Evolutionary conservation across 2,329 filamentous ascomycete genomes (phyloP).

Genomic region (Colletotrichum scovillei): DNA sequence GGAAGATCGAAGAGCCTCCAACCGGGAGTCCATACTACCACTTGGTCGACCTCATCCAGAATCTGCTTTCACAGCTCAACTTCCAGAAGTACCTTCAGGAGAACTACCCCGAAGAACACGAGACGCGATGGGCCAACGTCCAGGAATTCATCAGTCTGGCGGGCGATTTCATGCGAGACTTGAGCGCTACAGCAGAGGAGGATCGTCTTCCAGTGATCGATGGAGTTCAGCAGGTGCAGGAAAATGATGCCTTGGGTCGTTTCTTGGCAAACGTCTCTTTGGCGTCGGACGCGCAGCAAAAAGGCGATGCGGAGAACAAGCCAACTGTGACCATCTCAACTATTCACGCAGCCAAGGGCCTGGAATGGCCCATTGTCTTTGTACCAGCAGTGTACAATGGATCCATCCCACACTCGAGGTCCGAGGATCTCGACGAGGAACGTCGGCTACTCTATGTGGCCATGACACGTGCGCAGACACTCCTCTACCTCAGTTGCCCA

Average conservation of each 20-base stretch:
- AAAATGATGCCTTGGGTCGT: slow-evolving; percentile 72
- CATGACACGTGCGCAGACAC: slow-evolving; percentile 90
- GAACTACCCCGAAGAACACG: slow-evolving; percentile 78
- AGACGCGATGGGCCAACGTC: slow-evolving; percentile 87
- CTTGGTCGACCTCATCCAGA: slow-evolving; percentile 62
- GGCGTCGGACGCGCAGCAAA: slow-evolving; percentile 74
- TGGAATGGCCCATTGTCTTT: slow-evolving; percentile 97
- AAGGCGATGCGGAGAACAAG: slow-evolving; percentile 67
- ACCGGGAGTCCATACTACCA: slow-evolving; percentile 45
- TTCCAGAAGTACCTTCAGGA: slow-evolving; percentile 81
- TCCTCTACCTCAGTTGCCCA: slow-evolving; percentile 88
- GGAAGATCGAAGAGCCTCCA: slow-evolving; percentile 43
- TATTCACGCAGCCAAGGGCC: slow-evolving; percentile 93
- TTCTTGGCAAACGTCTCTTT: slow-evolving; percentile 93
- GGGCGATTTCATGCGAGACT: slow-evolving; percentile 71
- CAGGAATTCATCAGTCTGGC: slow-evolving; percentile 88
- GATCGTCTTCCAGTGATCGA: slow-evolving; percentile 76
- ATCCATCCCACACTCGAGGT: slow-evolving; percentile 87
- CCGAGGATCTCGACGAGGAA: slow-evolving; percentile 90
- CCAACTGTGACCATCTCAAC: slow-evolving; percentile 89
- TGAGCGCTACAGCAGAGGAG: slow-evolving; percentile 53
- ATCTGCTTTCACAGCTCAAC: slow-evolving; percentile 71
- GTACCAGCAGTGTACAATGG: slow-evolving; percentile 91
- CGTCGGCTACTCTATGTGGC: slow-evolving; percentile 91
- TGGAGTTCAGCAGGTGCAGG: slow-evolving; percentile 74